A percentile compares a stretch with the other conserved stretches of the same genome.
phyloP scores from a whole-genome alignment of 768 basidiomycete genomes.

The Naganishia friedmannii region DNA sequence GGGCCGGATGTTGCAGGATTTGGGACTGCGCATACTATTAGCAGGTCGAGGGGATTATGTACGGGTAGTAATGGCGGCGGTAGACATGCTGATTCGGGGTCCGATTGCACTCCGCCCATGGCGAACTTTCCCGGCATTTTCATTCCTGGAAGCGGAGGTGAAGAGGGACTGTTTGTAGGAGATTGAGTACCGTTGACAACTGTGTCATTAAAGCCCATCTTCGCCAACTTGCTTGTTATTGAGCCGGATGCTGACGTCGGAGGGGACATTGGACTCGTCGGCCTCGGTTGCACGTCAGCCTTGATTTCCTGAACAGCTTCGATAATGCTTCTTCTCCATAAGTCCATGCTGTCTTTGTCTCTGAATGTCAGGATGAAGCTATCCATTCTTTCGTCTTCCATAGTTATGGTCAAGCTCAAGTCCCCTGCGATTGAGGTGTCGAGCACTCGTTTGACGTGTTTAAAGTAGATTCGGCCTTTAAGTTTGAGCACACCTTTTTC shows the following conservation, averaged over 20 bases:
- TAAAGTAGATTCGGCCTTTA: constrained; percentile 91
- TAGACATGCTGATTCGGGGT: neutral
- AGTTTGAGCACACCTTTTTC: constrained; percentile 70
- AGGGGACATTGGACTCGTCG: constrained; percentile 26
- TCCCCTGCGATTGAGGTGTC: constrained; percentile 69
- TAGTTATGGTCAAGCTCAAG: constrained; percentile 90
- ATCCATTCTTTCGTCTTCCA: constrained; percentile 91
- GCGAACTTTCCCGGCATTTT: neutral
- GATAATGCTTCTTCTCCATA: constrained; percentile 82
- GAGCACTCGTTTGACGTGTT: constrained; percentile 85
- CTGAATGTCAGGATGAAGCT: constrained; percentile 95
- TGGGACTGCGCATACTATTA: constrained; percentile 85
- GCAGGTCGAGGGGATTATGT: constrained; percentile 86
- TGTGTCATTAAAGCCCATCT: constrained; percentile 28
- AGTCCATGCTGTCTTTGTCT: constrained; percentile 79
- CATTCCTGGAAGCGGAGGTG: neutral
- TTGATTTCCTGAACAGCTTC: constrained; percentile 59
- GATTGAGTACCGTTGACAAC: constrained; percentile 54
- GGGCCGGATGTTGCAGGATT: constrained; percentile 60
- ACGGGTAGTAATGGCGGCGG: constrained; percentile 72
- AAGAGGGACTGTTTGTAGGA: constrained; percentile 58
- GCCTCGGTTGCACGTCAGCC: constrained; percentile 10
- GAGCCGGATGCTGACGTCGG: constrained; percentile 10
- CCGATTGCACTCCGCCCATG: neutral
- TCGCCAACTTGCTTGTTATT: constrained; percentile 26